These are phyloP conservation scores for Pinus tabuliformis DNA, from an alignment of 75 land plant species.

Conservation along the genomic window DNA sequence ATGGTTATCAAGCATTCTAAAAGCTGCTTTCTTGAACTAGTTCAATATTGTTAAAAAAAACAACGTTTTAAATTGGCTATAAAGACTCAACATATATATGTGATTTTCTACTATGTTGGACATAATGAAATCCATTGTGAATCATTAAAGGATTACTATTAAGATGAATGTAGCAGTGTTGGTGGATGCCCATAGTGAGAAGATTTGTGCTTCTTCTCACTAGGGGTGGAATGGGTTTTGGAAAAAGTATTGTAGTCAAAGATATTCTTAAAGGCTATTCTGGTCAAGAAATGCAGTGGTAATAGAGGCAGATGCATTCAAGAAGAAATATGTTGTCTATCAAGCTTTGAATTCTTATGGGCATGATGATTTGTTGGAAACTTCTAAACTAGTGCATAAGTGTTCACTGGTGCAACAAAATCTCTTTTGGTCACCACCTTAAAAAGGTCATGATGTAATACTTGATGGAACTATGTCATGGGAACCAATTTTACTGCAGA, in stretches of 20 bases:
- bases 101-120: conserved; percentile 69
- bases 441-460: too few species aligned
- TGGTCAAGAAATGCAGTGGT: conserved; percentile 75
- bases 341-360: conserved; percentile 58
- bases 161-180: conserved; percentile 15
- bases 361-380: conserved; percentile 68
- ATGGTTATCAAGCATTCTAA: too few species aligned
- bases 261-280: conserved; percentile 65
- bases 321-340: conserved; percentile 86
- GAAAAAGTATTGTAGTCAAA: conserved; percentile 87
- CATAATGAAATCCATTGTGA: conserved; percentile 55
- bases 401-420: too few species aligned
- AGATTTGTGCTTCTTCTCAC: conserved; percentile 79
- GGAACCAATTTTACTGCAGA: too few species aligned
- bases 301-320: conserved; percentile 93
- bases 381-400: conserved; percentile 58
- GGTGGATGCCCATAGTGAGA: conserved; percentile 18
- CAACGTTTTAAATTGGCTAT: conserved; percentile 45
- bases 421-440: too few species aligned
- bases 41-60: too few species aligned
- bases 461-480: too few species aligned
- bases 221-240: conserved; percentile 91
- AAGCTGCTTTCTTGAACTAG: too few species aligned
- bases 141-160: neutral
- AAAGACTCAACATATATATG: conserved; percentile 46